Percentiles rank a stretch among this genome's conserved stretches.
These are phyloP conservation scores for Dissoconium aciculare DNA, from an alignment of 2,329 filamentous ascomycete genomes.

Conservation along the genomic window DNA sequence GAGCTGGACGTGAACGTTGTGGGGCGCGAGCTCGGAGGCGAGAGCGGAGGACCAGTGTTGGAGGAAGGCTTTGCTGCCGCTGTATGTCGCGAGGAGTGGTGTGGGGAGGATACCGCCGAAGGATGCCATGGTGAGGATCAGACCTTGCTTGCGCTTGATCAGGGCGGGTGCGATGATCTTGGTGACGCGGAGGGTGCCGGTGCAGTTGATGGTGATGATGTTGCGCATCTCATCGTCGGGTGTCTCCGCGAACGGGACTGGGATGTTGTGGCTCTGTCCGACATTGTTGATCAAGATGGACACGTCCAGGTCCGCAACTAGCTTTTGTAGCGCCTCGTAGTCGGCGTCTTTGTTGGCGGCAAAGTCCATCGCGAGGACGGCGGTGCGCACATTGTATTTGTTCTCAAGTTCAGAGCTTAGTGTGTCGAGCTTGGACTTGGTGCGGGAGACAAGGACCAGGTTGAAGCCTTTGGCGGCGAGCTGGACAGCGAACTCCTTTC, in stretches of 20 bases:
- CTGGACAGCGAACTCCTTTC: slow-evolving; percentile 88
- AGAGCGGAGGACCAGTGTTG: slow-evolving; percentile 90
- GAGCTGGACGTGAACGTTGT: slow-evolving; percentile 78
- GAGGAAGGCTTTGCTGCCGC: slow-evolving; percentile 92
- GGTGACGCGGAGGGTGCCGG: slow-evolving; percentile 77
- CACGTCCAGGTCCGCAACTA: slow-evolving; percentile 54
- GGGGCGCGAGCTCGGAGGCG: slow-evolving; percentile 62
- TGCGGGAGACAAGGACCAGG: slow-evolving; percentile 85
- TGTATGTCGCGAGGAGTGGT: slow-evolving; percentile 87
- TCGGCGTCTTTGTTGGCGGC: slow-evolving; percentile 62
- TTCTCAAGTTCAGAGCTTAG: slow-evolving; percentile 61
- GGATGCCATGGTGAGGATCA: slow-evolving; percentile 94
- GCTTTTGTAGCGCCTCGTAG: slow-evolving; percentile 55
- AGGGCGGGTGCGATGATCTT: slow-evolving; percentile 74
- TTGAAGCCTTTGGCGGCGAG: slow-evolving; percentile 89
- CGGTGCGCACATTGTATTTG: slow-evolving; percentile 58
- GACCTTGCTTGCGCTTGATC: slow-evolving; percentile 65
- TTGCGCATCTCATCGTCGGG: slow-evolving; percentile 63
- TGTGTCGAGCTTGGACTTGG: slow-evolving; percentile 72
- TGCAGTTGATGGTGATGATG: slow-evolving; percentile 92
- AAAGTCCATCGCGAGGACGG: slow-evolving; percentile 85
- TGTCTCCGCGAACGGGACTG: slow-evolving; percentile 75
- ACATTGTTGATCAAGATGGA: slow-evolving; percentile 94
- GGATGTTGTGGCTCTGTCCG: slow-evolving; percentile 83
- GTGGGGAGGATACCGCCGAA: slow-evolving; percentile 88